These are phyloP conservation scores for Fusarium sp. DNA, from an alignment of 2,329 filamentous ascomycete genomes.

Conservation along the genomic window DNA sequence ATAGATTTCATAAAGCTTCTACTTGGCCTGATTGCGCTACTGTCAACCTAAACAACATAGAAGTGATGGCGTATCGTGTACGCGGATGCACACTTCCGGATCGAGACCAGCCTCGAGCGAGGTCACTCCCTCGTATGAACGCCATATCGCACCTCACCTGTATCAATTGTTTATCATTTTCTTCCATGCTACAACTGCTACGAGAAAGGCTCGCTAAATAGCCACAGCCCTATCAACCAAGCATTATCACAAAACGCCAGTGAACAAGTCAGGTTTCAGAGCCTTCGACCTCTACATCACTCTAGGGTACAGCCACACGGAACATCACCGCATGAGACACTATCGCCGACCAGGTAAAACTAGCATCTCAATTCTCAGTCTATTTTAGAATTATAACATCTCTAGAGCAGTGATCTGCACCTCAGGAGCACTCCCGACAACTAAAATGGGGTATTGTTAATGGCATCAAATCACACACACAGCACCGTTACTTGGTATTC, in stretches of 20 bases:
- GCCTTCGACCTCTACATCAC: background rate
- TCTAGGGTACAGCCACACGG: background rate
- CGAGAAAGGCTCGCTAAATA: background rate
- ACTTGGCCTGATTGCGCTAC: too few relatives aligned
- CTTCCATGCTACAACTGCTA: too few relatives aligned
- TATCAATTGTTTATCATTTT: background rate
- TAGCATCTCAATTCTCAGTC: slow-evolving; percentile 6
- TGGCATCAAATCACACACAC: slow-evolving; percentile 23
- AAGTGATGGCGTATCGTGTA: too few relatives aligned
- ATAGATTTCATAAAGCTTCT: too few relatives aligned
- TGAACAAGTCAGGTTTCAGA: background rate
- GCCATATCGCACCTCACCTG: background rate
- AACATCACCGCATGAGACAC: background rate
- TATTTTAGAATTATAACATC: slow-evolving; percentile 23
- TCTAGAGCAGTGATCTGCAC: slow-evolving; percentile 13
- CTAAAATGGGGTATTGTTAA: slow-evolving; percentile 31
- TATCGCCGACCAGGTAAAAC: background rate
- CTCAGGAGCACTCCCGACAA: slow-evolving; percentile 8
- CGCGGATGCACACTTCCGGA: background rate
- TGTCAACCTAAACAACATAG: too few relatives aligned
- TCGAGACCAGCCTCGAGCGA: background rate
- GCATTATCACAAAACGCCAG: background rate
- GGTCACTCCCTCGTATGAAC: background rate
- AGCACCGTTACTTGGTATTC: slow-evolving; percentile 19
- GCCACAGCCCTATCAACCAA: too few relatives aligned